phyloP scores from a whole-genome alignment of 2,329 filamentous ascomycete species.

The Fulvia fulva region DNA sequence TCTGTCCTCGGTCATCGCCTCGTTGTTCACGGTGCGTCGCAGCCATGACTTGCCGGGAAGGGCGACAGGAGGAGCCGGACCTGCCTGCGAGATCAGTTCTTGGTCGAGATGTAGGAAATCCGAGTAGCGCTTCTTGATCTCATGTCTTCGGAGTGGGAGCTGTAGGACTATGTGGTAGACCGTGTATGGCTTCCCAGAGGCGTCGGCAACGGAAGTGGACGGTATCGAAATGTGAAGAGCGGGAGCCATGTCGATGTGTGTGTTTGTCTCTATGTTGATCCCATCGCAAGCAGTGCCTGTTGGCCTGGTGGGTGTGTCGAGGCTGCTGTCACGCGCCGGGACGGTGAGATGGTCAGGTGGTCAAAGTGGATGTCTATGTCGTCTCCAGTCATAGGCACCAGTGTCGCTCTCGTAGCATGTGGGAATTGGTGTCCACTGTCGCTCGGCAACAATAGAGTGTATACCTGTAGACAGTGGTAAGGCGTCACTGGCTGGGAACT shows the following conservation, averaged over 20 bases:
- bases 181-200: constrained; percentile 63
- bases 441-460: no score
- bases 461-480: background rate
- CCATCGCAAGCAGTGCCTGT: background rate
- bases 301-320: background rate
- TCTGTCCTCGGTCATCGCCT: constrained; percentile 67
- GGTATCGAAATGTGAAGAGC: constrained; percentile 46
- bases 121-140: constrained; percentile 76
- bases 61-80: constrained; percentile 60
- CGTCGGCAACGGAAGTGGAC: constrained; percentile 46
- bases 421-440: no score
- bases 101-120: constrained; percentile 69
- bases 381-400: background rate
- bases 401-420: background rate
- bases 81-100: constrained; percentile 57
- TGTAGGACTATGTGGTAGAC: constrained; percentile 75
- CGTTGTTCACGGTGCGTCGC: constrained; percentile 64
- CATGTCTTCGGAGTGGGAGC: constrained; percentile 70
- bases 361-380: background rate
- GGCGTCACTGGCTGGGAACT: background rate
- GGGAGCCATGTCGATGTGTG: constrained; percentile 37
- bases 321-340: background rate
- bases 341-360: background rate
- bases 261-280: background rate
- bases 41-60: constrained; percentile 76